Base-by-base conservation (phyloP, 129 eudicot species). In the Flaveria sonorensis region DNA sequence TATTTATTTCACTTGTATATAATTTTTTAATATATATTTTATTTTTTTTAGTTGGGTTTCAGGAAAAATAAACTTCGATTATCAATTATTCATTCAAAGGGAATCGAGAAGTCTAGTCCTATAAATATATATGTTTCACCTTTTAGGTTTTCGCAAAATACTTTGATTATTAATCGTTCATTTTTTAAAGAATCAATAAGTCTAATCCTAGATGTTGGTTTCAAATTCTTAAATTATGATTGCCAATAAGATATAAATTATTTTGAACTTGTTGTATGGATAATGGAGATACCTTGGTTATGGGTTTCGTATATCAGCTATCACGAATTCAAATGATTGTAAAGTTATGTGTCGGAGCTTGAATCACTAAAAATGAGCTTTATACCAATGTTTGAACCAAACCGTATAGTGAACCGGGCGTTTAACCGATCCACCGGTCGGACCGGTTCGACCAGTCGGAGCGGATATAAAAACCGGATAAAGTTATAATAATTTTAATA, bases 101-200 rank as follows among this genome's bases (percentile, higher is more conserved):
- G 83, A 63, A 79, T 63, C 46, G 4, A 71, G 30, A 79, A 39
- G 78, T 79, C 68, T 51, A 32, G 71, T 79, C 77, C 53, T 36
- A 16, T 8, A 64, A 19, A 64, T 16, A 45, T 12, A n/a, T 6
- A 18, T 63, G 28, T 62, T 28, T 12, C 42, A 66, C 68, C 53
- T 59, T 73, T 56, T 74, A 13, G 18, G 78, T 36, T 53, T 57
- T 73, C 9, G 36, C 21, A 70, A 42, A 57, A 42, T 42, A 78
- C 70, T 45, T 78, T 69, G 24, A 71, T 78, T 71, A 9, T 55
- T 15, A 48, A 46, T 78, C 76, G 39, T 46, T 55, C 82, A 10
- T 75, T 69, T 70, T 16, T 69, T 14, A 36, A 15, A 65, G 81
- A 77, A 77, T 77, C 40, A 6, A 55, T 12, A 68, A 68, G 62